These are phyloP conservation scores for Russula virescens DNA, from an alignment of 768 basidiomycete species.

Conservation along the genomic window DNA sequence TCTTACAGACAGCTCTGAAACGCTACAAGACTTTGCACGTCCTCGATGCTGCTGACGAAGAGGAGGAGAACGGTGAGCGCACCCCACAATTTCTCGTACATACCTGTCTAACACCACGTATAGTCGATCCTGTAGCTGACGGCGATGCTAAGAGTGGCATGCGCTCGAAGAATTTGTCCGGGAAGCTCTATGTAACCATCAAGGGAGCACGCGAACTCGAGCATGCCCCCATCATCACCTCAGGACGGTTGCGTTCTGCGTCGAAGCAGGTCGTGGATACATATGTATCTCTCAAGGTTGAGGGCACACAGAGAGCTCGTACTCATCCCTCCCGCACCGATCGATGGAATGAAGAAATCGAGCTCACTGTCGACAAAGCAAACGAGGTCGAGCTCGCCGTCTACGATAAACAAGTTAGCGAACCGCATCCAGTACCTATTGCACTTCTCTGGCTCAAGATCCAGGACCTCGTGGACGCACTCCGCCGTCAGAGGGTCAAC, in stretches of 20 bases:
- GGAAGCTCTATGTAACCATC: conserved; percentile 83
- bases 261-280: conserved; percentile 80
- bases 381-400: conserved; percentile 97
- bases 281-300: conserved; percentile 89
- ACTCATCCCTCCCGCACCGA: conserved; percentile 93
- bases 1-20: conserved; percentile 86
- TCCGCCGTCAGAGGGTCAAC: conserved; percentile 86
- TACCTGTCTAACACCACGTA: background rate
- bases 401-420: conserved; percentile 85
- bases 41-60: conserved; percentile 76
- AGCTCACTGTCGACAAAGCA: conserved; percentile 94
- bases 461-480: conserved; percentile 88
- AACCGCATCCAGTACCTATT: conserved; percentile 78
- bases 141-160: conserved; percentile 90
- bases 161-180: conserved; percentile 89
- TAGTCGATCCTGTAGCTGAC: conserved; percentile 31
- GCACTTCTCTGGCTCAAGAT: conserved; percentile 94
- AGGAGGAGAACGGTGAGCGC: conserved; percentile 65
- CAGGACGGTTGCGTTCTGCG: conserved; percentile 62
- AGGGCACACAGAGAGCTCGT: conserved; percentile 87
- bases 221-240: conserved; percentile 71
- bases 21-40: conserved; percentile 95
- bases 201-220: conserved; percentile 92
- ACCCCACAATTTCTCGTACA: background rate
- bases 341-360: conserved; percentile 97